Evolutionary conservation across 208 protist genomes (phyloP), one percentile per base, ranked within the genome.

Genomic region (Strigomonas galati): DNA sequence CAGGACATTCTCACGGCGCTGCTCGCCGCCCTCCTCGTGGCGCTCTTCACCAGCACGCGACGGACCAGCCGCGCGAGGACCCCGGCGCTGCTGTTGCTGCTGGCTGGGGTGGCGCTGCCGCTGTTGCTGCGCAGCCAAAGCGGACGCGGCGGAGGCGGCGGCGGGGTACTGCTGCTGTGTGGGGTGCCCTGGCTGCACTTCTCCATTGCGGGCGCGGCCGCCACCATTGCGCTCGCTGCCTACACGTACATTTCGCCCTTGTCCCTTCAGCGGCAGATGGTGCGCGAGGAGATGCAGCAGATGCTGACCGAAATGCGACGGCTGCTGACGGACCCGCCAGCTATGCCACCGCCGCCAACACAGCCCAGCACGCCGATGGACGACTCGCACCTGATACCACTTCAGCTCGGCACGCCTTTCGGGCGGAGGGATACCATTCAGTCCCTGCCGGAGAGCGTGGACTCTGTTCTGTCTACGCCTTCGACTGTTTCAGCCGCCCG

Each of bases 61-160:
- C 74, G 76, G 40, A 90, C 87, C 5, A 67, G 70, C 21, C 71
- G 72, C 9, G 87, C 87, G 17, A 73, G 87, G 49, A 48, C 84
- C 54, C 86, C 86, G 5, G 84, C 78, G 14, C 21, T 82, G 49
- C 23, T 67, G 54, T 10, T 85, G 2, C 69, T 83, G n/a, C 9
- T 65, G 14, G 43, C 52, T 7, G 83, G 72, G 0, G 73, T 67
- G 23, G 67, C 71, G 19, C 63, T 73, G 4, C 62, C 72, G 53
- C 77, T 77, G 61, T 31, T 87, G 56, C 49, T 85, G 67, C 53
- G 62, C 28, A 48, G 72, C 40, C 65, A 56, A 56, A 23, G 30
- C 3, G 54, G 54, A 1, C 69, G 48, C 61, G 27, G 30, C 3
- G 54, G 54, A 1, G 66, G 48, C 17, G 17, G 40, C 21, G 19